A percentile compares a stretch with the other conserved stretches of the same genome.
These are phyloP conservation scores for Uronychia binucleata DNA, from an alignment of 73 alveolate species.

Conservation along the genomic window DNA sequence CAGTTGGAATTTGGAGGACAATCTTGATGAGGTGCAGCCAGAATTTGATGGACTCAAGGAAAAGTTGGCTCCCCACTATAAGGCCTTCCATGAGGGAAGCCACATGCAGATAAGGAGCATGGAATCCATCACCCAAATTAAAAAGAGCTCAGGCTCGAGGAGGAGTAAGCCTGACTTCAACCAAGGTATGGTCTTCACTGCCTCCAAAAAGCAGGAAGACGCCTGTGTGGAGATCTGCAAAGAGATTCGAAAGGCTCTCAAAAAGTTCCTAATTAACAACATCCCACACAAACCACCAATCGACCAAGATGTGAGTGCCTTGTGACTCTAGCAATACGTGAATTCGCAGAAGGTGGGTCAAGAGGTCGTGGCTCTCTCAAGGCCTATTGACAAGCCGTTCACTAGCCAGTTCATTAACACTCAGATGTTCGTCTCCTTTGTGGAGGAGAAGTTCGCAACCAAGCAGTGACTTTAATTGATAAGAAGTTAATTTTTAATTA, in stretches of 20 bases:
- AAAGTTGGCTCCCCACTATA: not conserved
- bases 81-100: not conserved
- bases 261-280: not conserved
- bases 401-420: constrained; percentile 24
- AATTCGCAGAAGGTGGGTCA: not conserved
- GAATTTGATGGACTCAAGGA: not conserved
- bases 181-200: not conserved
- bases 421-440: constrained; percentile 59
- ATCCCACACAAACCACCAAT: constrained; percentile 1
- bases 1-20: not conserved
- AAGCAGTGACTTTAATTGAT: too few relatives aligned
- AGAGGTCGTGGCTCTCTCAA: constrained; percentile 1
- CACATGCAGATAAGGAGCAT: not conserved
- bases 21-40: not conserved
- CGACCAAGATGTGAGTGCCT: not conserved
- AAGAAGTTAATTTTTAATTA: too few relatives aligned
- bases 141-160: not conserved
- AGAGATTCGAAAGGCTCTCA: not conserved
- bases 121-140: not conserved
- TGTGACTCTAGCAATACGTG: not conserved
- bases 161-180: not conserved
- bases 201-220: not conserved
- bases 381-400: constrained; percentile 29
- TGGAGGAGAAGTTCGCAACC: too few relatives aligned
- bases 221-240: not conserved